Conservation (phyloP, 169 alveolate species). For the Plasmodium ovale region DNA sequence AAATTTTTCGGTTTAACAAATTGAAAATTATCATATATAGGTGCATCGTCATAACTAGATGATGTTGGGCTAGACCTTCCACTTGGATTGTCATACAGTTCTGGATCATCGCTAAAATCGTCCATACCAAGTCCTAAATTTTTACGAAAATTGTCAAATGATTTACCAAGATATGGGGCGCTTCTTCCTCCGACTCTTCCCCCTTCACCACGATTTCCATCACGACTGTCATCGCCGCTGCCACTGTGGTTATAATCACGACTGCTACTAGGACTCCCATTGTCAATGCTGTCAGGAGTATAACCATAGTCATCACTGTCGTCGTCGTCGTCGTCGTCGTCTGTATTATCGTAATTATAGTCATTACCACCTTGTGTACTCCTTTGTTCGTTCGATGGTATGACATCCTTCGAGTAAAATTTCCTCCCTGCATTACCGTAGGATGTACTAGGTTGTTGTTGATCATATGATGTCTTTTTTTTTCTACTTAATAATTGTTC, state of each 20-base stretch:
- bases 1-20: background rate
- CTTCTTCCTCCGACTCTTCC: background rate
- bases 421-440: background rate
- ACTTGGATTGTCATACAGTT: background rate
- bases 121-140: conserved; percentile 35
- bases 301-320: background rate
- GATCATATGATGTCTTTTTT: conserved; percentile 7
- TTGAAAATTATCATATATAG: conserved; percentile 3
- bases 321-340: background rate
- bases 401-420: background rate
- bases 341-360: background rate
- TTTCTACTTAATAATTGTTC: conserved; percentile 1
- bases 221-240: background rate
- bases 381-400: background rate
- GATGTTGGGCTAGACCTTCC: background rate
- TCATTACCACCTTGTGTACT: conserved; percentile 10
- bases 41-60: background rate
- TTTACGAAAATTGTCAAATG: conserved; percentile 31
- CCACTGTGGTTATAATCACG: background rate
- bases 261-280: background rate
- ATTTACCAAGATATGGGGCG: conserved; percentile 18
- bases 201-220: background rate
- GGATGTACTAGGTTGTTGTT: conserved; percentile 2
- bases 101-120: conserved; percentile 10
- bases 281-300: background rate